Base-by-base conservation (phyloP, 768 basidiomycete species). In the Fomitopsis serialis region DNA sequence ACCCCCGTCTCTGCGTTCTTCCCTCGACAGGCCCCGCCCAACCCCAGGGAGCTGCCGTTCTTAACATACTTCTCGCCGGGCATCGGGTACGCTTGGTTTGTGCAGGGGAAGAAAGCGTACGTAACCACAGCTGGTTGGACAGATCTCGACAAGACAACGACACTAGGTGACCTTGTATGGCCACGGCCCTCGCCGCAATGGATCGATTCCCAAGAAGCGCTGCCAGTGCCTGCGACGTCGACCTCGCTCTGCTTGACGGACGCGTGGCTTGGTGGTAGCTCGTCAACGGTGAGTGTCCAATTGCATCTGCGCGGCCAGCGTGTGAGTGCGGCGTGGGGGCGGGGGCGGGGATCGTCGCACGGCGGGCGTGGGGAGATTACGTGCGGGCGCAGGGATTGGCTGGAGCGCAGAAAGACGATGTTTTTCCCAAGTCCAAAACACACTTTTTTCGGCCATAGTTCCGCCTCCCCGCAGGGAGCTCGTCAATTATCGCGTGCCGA, bases 181-280 rank as follows among this genome's bases (percentile, higher is more conserved):
- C 87, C 88, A 0, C 63, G 72, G 50, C 85, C 87, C 0, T 61
- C 52, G 13, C 61, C 81, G 10, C 61, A 64, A 9, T 85, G 83
- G 82, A 77, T 85, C 45, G 74, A 71, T 10, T 65, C 56, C 11
- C 62, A 63, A n/a, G 60, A 63, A 1, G 59, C 64, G 2, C 76
- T 76, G 19, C 54, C 62, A 0, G 58, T 78, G 15, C 84, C 81
- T 1, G 58, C 60, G 2, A 77, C 73, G 1, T 64, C 68, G 4
- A 68, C 81, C 2, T 56, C 68, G 2, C 61, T 90, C 19, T 72
- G 69, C 54, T 76, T 87, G 71, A 73, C 74, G 17, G 84, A 88
- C 45, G 86, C 85, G 0, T 90, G 85, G 80, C 80, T 82, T 52
- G 84, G 87, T 15, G 87, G 88, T 7, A 87, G 78, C 59, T 77